A percentile compares a stretch with the other conserved stretches of the same genome.
phyloP scores from a whole-genome alignment of 805 yeast species.

The Saccharomycopsis amapae region DNA sequence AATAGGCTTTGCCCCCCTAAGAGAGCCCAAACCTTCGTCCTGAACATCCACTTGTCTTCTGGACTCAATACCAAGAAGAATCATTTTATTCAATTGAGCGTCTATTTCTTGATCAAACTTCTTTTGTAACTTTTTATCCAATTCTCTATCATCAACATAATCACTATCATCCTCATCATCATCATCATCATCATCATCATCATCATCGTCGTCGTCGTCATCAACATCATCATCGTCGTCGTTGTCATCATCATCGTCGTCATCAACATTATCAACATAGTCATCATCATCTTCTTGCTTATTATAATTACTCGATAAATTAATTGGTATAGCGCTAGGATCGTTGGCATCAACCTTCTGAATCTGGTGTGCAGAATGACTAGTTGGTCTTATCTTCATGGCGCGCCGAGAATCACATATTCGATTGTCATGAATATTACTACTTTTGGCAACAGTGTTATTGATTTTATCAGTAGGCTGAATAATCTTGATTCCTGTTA shows the following conservation, averaged over 20 bases:
- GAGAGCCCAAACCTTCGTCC: constrained; percentile 16
- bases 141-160: constrained; percentile 25
- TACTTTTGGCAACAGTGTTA: too few relatives aligned
- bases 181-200: constrained; percentile 18
- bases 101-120: constrained; percentile 40
- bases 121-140: constrained; percentile 31
- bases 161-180: constrained; percentile 9
- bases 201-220: constrained; percentile 14
- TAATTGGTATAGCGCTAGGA: too few relatives aligned
- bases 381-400: too few relatives aligned
- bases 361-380: too few relatives aligned
- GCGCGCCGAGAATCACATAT: too few relatives aligned
- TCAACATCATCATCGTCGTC: background rate
- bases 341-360: too few relatives aligned
- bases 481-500: too few relatives aligned
- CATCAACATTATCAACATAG: constrained; percentile 23
- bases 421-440: too few relatives aligned
- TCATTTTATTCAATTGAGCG: constrained; percentile 45
- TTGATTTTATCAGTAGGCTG: too few relatives aligned
- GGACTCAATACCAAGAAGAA: constrained; percentile 43
- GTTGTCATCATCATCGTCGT: constrained; percentile 1
- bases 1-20: constrained; percentile 25
- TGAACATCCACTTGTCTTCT: constrained; percentile 25
- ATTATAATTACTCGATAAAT: too few relatives aligned
- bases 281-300: constrained; percentile 25